phyloP scores from a whole-genome alignment of 2,329 filamentous ascomycete genomes.

The Pseudocercospora eumusae region DNA sequence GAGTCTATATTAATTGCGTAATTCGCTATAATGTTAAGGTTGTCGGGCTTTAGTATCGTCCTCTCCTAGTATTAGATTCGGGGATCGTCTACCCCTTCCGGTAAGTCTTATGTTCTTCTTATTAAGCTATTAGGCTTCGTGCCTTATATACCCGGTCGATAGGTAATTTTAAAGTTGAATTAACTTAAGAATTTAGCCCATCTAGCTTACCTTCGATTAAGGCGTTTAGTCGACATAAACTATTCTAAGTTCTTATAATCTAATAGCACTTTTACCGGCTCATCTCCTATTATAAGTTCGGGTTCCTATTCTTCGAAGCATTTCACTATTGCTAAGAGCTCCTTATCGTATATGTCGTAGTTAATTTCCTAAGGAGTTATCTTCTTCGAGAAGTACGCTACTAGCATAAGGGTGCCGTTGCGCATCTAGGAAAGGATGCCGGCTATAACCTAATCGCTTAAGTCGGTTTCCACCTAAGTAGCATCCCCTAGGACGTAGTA shows the following conservation, averaged over 20 bases:
- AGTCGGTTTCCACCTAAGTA: neutral
- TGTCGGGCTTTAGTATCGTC: neutral
- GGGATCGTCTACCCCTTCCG: neutral
- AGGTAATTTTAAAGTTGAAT: neutral
- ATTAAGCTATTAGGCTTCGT: conserved; percentile 3
- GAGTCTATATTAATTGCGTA: neutral
- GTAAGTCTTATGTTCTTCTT: too few species aligned
- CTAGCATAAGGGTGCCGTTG: neutral
- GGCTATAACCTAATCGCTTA: neutral
- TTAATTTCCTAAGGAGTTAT: conserved; percentile 16
- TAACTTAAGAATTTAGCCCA: neutral
- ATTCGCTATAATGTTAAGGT: neutral
- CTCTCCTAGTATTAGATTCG: neutral
- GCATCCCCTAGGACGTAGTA: neutral
- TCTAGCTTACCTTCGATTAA: too few species aligned
- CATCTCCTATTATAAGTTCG: neutral
- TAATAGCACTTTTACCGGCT: neutral
- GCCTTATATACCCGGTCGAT: neutral
- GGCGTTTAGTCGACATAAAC: neutral
- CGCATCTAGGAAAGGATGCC: neutral
- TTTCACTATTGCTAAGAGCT: conserved; percentile 34
- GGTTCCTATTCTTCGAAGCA: conserved; percentile 12
- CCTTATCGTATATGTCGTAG: conserved; percentile 25
- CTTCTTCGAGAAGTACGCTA: conserved; percentile 20
- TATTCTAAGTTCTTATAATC: neutral